Evolutionary conservation across 371 early-diverging fungal species (phyloP).

Genomic region (Mucor racemosus): DNA sequence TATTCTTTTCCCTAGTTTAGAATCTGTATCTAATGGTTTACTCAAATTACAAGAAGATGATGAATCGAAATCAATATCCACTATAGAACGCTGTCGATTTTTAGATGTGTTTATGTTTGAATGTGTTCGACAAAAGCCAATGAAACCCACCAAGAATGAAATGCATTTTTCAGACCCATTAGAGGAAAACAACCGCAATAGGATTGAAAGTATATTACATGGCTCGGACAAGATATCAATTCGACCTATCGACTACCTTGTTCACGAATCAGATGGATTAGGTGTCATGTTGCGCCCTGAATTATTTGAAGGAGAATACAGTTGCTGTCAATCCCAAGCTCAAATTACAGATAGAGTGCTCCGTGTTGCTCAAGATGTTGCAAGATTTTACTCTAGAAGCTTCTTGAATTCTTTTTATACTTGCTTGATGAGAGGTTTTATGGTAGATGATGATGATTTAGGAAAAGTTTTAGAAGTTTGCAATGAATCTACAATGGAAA

Average conservation of each 20-base stretch:
- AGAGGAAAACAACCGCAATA: conserved; percentile 13
- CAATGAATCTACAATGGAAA: conserved; percentile 63
- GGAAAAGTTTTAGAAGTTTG: conserved; percentile 62
- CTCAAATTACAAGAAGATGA: conserved; percentile 24
- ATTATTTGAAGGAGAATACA: conserved; percentile 41
- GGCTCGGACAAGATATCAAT: conserved; percentile 27
- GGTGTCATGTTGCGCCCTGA: conserved; percentile 39
- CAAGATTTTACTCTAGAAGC: conserved; percentile 55
- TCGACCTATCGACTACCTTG: conserved; percentile 29
- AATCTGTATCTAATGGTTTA: conserved; percentile 49
- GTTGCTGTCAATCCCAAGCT: conserved; percentile 23
- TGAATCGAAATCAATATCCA: not conserved
- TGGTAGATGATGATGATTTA: conserved; percentile 60
- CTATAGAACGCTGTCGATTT: conserved; percentile 16
- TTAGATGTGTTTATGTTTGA: conserved; percentile 60
- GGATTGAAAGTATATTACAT: conserved; percentile 10
- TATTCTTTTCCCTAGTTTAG: conserved; percentile 64
- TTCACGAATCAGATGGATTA: conserved; percentile 49
- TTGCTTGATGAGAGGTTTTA: conserved; percentile 62
- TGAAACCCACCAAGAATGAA: conserved; percentile 36
- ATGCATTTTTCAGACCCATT: conserved; percentile 7
- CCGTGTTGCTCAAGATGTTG: conserved; percentile 43
- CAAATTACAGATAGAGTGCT: conserved; percentile 38
- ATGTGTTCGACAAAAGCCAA: conserved; percentile 63
- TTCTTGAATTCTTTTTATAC: conserved; percentile 70